phyloP scores from a whole-genome alignment of 2,329 filamentous ascomycete species.

The Phialophora chinensis region DNA sequence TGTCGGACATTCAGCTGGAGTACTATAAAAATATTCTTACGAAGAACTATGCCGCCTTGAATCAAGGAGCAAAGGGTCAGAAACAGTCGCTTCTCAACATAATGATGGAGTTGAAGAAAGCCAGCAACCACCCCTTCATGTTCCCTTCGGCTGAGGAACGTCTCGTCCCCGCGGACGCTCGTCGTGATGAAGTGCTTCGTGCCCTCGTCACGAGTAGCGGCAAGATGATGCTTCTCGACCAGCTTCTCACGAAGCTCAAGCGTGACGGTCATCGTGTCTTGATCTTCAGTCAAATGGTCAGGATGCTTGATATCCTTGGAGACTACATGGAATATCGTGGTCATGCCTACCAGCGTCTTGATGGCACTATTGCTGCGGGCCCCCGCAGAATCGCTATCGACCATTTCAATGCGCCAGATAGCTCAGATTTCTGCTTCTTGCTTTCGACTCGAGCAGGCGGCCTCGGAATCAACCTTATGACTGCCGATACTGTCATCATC shows the following conservation, averaged over 20 bases:
- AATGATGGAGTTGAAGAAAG: slow-evolving; percentile 99
- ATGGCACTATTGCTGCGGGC: slow-evolving; percentile 89
- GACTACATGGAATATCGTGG: slow-evolving; percentile 92
- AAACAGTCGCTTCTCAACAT: slow-evolving; percentile 97
- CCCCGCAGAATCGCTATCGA: slow-evolving; percentile 93
- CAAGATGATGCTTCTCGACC: slow-evolving; percentile 99
- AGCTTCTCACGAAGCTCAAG: slow-evolving; percentile 90
- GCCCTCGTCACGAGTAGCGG: slow-evolving; percentile 95
- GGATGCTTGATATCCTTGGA: slow-evolving; percentile 93
- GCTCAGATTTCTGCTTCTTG: slow-evolving; percentile 94
- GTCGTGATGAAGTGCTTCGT: slow-evolving; percentile 88
- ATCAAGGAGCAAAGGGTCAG: slow-evolving; percentile 85
- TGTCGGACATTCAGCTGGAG: slow-evolving; percentile 94
- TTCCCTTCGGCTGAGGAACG: slow-evolving; percentile 92
- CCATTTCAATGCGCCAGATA: slow-evolving; percentile 96
- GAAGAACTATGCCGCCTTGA: slow-evolving; percentile 91
- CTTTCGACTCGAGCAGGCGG: slow-evolving; percentile 94
- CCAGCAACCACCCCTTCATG: slow-evolving; percentile 98
- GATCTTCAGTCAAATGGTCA: slow-evolving; percentile 99
- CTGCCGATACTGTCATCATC: slow-evolving; percentile 94
- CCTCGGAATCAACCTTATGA: slow-evolving; percentile 99
- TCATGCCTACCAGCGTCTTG: slow-evolving; percentile 93
- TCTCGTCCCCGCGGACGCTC: slow-evolving; percentile 77
- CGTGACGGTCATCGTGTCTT: slow-evolving; percentile 93
- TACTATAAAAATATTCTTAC: slow-evolving; percentile 99